Conservation (phyloP, 306 rosid species). For the Prunus mume region DNA sequence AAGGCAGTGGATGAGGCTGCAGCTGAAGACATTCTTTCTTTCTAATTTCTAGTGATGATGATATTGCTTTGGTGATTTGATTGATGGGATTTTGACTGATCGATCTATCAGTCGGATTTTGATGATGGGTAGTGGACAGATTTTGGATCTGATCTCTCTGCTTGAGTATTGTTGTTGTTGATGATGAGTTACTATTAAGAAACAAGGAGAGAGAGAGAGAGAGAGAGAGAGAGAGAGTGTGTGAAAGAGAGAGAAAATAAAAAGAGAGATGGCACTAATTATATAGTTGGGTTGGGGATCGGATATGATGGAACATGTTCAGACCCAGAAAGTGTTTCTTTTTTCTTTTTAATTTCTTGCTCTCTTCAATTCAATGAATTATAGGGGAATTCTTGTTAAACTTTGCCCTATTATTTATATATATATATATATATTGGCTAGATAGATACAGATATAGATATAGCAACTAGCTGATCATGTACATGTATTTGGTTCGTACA, state of each 20-base stretch:
- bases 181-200: constrained; percentile 21
- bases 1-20: constrained; percentile 50
- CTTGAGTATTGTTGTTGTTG: constrained; percentile 38
- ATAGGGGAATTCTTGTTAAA: not conserved
- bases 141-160: constrained; percentile 45
- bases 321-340: constrained; percentile 4
- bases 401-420: too few relatives aligned
- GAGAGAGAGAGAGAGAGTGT: not conserved
- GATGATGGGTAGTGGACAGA: constrained; percentile 31
- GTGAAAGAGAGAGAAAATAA: not conserved
- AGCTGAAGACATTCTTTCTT: constrained; percentile 18
- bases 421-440: not conserved
- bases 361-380: not conserved
- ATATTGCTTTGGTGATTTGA: constrained; percentile 49
- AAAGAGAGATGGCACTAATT: constrained; percentile 15
- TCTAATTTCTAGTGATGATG: not conserved
- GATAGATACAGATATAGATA: not conserved
- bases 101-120: constrained; percentile 50
- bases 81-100: constrained; percentile 83
- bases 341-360: not conserved
- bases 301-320: constrained; percentile 8
- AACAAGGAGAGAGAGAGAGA: constrained; percentile 5
- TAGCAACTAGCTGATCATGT: not conserved
- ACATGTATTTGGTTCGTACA: constrained; percentile 13
- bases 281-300: constrained; percentile 4